These are phyloP conservation scores for Neurospora sp. DNA, from an alignment of 495 filamentous ascomycete genomes.

Conservation along the genomic window DNA sequence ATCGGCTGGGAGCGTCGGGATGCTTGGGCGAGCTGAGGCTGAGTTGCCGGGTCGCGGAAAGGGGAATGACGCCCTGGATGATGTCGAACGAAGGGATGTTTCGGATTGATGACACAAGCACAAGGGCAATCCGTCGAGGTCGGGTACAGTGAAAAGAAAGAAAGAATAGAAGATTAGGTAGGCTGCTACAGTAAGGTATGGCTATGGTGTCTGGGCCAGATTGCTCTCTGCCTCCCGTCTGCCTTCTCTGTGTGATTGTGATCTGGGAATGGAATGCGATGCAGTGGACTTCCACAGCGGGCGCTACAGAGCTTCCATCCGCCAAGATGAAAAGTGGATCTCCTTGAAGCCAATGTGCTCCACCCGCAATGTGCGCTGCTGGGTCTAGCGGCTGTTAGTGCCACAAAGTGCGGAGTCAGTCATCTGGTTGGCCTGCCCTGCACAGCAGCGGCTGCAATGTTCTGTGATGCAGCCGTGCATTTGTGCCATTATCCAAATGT, in stretches of 20 bases:
- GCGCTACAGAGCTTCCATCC: constrained; percentile 4
- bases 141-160: background rate
- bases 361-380: background rate
- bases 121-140: background rate
- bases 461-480: background rate
- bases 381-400: background rate
- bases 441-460: background rate
- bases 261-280: constrained; percentile 9
- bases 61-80: background rate
- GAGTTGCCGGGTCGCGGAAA: background rate
- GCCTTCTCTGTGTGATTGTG: background rate
- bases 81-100: background rate
- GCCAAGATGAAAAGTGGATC: constrained; percentile 3
- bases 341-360: background rate
- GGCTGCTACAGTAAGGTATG: background rate
- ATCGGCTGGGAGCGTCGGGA: background rate
- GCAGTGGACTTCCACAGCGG: background rate
- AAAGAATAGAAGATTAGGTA: background rate
- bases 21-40: background rate
- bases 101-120: background rate
- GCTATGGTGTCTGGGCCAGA: background rate
- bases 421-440: background rate
- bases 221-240: background rate
- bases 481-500: background rate
- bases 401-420: background rate